Conservation (phyloP, 1,284 basidiomycete species). For the Pseudozyma sp. region DNA sequence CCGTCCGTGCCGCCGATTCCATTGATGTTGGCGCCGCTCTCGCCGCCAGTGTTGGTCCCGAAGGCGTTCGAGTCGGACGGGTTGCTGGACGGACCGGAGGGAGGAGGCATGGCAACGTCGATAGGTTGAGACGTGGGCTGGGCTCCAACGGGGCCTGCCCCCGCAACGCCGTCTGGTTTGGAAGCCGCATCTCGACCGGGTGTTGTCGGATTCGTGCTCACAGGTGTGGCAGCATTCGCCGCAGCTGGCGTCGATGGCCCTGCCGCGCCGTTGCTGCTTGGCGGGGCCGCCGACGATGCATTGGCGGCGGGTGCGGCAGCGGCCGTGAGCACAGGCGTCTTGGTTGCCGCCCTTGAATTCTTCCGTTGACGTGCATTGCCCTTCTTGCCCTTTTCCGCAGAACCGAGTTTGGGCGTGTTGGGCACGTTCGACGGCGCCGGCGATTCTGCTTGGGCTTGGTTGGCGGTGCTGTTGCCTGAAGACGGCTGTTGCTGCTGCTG, state of each 20-base stretch:
- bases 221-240: slow-evolving; percentile 50
- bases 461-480: slow-evolving; percentile 16
- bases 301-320: slow-evolving; percentile 36
- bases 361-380: slow-evolving; percentile 48
- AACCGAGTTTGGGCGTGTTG: slow-evolving; percentile 52
- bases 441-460: slow-evolving; percentile 16
- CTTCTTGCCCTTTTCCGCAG: slow-evolving; percentile 57
- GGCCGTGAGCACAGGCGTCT: slow-evolving; percentile 51
- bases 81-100: slow-evolving; percentile 29
- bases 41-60: slow-evolving; percentile 8
- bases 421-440: slow-evolving; percentile 39
- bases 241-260: slow-evolving; percentile 47
- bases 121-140: slow-evolving; percentile 38
- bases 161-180: slow-evolving; percentile 13
- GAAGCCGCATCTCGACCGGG: slow-evolving; percentile 41
- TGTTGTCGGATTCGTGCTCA: slow-evolving; percentile 45
- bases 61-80: slow-evolving; percentile 19
- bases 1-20: slow-evolving; percentile 15
- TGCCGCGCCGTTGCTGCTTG: slow-evolving; percentile 28
- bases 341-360: slow-evolving; percentile 51
- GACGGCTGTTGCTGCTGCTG: slow-evolving; percentile 22
- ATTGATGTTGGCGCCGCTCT: slow-evolving; percentile 26
- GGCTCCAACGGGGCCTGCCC: slow-evolving; percentile 10
- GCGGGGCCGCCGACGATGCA: slow-evolving; percentile 4
- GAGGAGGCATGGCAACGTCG: slow-evolving; percentile 40